Evolutionary conservation across 2,329 filamentous ascomycete genomes (phyloP).

Genomic region (Verticillium longisporum): DNA sequence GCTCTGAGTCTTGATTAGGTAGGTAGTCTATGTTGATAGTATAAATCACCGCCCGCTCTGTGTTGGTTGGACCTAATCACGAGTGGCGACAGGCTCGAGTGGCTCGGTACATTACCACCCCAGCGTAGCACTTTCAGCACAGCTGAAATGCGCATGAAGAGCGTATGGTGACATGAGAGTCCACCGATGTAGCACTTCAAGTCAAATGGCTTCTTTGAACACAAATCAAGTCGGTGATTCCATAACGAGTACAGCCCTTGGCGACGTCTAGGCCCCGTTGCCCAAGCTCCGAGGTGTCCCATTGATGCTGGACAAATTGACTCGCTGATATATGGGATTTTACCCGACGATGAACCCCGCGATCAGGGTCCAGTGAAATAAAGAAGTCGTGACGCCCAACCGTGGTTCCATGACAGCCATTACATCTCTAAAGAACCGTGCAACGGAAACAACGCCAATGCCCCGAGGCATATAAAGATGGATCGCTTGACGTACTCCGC

Average conservation of each 20-base stretch:
- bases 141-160: no score
- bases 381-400: not conserved
- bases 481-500: no score
- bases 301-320: not conserved
- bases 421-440: not conserved
- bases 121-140: no score
- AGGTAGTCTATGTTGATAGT: no score
- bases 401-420: not conserved
- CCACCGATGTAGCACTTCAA: not conserved
- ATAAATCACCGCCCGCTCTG: no score
- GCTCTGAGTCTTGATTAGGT: no score
- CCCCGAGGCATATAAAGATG: not conserved
- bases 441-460: not conserved
- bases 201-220: not conserved
- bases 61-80: no score
- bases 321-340: conserved; percentile 2
- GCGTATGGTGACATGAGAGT: not conserved
- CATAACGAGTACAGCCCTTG: not conserved
- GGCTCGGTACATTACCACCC: no score
- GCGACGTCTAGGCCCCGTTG: not conserved
- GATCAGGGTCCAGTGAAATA: not conserved
- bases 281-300: not conserved
- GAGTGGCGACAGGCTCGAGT: no score
- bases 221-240: not conserved
- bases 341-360: conserved; percentile 1